Base-by-base conservation (phyloP, 305 asterid species). In the Petunia hybrid region DNA sequence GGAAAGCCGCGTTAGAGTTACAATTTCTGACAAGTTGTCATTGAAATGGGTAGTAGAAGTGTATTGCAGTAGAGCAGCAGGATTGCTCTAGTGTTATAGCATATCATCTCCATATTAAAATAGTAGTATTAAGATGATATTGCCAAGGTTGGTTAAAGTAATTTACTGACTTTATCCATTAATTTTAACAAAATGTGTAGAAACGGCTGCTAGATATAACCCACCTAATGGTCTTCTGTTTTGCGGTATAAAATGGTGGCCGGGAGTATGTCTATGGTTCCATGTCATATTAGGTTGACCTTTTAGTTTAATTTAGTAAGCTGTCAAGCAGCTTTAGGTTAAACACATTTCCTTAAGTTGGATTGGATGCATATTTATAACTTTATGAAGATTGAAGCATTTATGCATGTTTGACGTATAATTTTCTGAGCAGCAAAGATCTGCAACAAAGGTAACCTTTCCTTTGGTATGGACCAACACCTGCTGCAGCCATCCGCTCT, bases 391-490 rank as follows among this genome's bases (percentile, higher is more conserved):
- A 35, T 45, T 48, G 51, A 35, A 3, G 1, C 12, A 14, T 53
- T 67, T 48, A 31, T 22, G 31, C 45, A 77, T 43, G 64, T 55
- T 38, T 22, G 31, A 22, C 31, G 68, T 53, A 39, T 67, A 79
- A 13, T 76, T 81, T 63, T 75, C 57, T 41, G 51, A 74, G 81
- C 91, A 92, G 97, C 97, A 89, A 92, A 85, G 97, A 57, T 92
- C 97, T 35, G 88, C 95, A 53, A 91, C 97, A 62, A 92, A 92
- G 91, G 97, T 92, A 80, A 92, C 97, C 43, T 92, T 92, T 79
- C 97, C 97, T 56, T 81, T 88, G 84, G 97, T 92, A 69, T 92
- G 97, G 97, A 92, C 97, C 16, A 92, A 92, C 95, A 92, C 97
- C 69, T 92, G 97, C 89, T 92, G 97, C 91, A 92, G 97, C 83